These are phyloP conservation scores for Davidsoniella neocaledoniae DNA, from an alignment of 2,329 filamentous ascomycete species.

Conservation along the genomic window DNA sequence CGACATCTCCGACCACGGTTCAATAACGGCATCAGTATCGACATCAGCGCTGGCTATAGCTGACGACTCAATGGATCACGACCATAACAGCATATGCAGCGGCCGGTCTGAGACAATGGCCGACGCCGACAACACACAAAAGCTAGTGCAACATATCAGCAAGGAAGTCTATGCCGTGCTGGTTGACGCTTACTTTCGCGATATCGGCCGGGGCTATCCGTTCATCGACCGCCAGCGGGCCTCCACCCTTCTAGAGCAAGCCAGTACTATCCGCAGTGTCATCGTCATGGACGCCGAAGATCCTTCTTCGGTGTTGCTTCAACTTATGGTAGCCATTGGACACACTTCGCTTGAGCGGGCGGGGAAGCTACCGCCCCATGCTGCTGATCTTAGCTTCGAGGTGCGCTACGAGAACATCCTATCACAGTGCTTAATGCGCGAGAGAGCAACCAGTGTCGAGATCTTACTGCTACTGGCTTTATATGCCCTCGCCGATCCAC, in stretches of 20 bases:
- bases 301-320: conserved; percentile 13
- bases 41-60: not conserved
- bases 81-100: too few relatives aligned
- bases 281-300: conserved; percentile 15
- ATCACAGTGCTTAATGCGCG: conserved; percentile 22
- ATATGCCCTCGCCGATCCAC: conserved; percentile 27
- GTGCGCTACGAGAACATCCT: conserved; percentile 25
- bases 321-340: conserved; percentile 29
- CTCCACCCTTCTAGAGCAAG: conserved; percentile 20
- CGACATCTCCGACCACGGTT: not conserved
- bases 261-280: conserved; percentile 14
- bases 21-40: not conserved
- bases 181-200: conserved; percentile 28
- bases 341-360: conserved; percentile 27
- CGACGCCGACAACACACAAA: not conserved
- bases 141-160: not conserved
- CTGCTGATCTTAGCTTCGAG: conserved; percentile 17
- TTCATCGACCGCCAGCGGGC: conserved; percentile 25
- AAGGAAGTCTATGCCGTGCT: conserved; percentile 13
- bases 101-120: not conserved
- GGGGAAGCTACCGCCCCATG: conserved; percentile 21
- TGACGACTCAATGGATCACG: too few relatives aligned
- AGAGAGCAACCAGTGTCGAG: conserved; percentile 23
- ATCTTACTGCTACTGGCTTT: conserved; percentile 26
- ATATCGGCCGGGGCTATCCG: conserved; percentile 29